Base-by-base conservation (phyloP, 2,329 filamentous ascomycete species). In the Pseudopithomyces chartarum region DNA sequence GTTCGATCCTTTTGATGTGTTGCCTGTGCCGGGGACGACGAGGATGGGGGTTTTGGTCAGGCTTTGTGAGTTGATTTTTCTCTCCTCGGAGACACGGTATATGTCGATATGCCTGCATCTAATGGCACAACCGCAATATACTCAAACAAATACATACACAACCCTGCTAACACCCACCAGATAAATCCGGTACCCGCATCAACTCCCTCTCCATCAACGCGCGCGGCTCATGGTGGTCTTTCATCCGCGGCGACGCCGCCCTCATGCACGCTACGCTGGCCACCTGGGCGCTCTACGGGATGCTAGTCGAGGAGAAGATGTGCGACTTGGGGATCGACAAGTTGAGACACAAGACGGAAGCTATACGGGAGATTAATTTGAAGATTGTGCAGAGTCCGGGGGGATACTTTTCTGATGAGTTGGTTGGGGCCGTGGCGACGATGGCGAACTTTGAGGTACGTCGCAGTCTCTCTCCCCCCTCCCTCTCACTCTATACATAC, bases 201-300 rank as follows among this genome's bases (percentile, higher is more conserved):
- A 71, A 69, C 23, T 60, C 66, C 0, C 57, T 71, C 39, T 59
- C 62, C 4, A 57, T 64, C 39, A 67, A 70, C 46, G 57, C 65
- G 13, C 54, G 56, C 6, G 54, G 60, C 32, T 66, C 66, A 4
- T 71, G 67, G 68, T 64, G 58, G 58, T 44, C 57, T 2, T 65
- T 70, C 52, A 60, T 69, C 22, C 57, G 60, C 1, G 53, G 57
- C n/a, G 67, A 70, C 34, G 60, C 64, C 1, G 65, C 65, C 8
- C 33, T 71, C 6, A 43, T 69, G 7, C 68, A 71, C 44, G 66
- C 65, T 1, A 68, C 67, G 1, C 45, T 71, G 13, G 67, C 68
- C n/a, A 68, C 65, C 12, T 69, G 67, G 66, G 68, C 67, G 20
- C 48, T 71, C 10, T 68, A 70, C 34, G 65, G 65, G 11, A 56